A percentile compares a stretch with the other conserved stretches of the same genome.
phyloP scores from a whole-genome alignment of 1,284 basidiomycete genomes.

The Ceratorhiza oryzae-sativae region DNA sequence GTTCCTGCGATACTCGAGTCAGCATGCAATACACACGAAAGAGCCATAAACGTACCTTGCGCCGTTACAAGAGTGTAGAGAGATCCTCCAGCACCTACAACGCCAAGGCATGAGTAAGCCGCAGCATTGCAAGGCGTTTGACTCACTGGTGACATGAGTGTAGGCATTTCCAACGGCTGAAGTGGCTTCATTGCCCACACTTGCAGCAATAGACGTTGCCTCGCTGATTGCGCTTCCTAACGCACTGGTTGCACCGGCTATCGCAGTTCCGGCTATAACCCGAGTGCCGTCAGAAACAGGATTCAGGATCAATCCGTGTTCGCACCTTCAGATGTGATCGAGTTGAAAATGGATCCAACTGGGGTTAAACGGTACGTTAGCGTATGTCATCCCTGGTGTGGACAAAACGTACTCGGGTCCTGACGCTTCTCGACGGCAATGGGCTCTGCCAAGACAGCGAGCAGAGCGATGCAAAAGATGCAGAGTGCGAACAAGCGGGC shows the following conservation, averaged over 20 bases:
- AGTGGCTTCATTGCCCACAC: neutral
- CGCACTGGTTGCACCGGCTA: slow-evolving; percentile 1
- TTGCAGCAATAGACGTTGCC: neutral
- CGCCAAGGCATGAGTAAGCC: neutral
- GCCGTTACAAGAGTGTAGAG: slow-evolving; percentile 8
- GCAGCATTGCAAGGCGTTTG: neutral
- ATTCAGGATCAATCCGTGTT: neutral
- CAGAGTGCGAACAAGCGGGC: slow-evolving; percentile 13
- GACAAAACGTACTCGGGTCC: neutral
- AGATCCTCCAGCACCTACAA: slow-evolving; percentile 7
- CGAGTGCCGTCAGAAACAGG: neutral
- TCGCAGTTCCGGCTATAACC: neutral
- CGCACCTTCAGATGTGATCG: neutral
- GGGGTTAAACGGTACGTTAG: neutral
- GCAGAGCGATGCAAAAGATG: neutral
- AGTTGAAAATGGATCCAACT: neutral
- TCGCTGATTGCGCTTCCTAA: neutral
- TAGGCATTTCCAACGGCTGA: neutral
- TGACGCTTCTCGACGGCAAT: slow-evolving; percentile 1
- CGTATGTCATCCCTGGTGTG: neutral
- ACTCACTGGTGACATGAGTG: slow-evolving; percentile 3
- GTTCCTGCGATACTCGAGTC: neutral
- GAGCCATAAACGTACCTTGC: neutral
- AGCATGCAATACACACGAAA: neutral
- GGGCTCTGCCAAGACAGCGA: slow-evolving; percentile 20